phyloP scores from a whole-genome alignment of 1,284 basidiomycete genomes.

The Cerrena zonata region DNA sequence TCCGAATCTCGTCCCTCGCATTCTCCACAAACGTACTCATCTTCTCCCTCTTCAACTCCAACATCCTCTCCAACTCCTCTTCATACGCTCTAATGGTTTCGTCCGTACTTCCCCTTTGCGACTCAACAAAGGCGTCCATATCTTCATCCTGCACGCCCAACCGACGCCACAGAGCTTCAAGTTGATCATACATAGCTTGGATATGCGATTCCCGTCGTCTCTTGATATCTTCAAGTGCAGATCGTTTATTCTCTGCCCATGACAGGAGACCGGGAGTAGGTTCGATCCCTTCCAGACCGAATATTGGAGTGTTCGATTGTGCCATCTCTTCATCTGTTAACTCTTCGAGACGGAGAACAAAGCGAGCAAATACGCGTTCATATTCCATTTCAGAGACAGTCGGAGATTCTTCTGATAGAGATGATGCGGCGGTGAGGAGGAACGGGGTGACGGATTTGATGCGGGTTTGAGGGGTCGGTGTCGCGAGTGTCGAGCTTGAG shows the following conservation, averaged over 20 bases:
- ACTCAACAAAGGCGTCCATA: slow-evolving; percentile 80
- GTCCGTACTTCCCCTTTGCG: slow-evolving; percentile 72
- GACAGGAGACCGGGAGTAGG: slow-evolving; percentile 58
- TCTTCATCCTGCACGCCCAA: slow-evolving; percentile 67
- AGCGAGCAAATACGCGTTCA: slow-evolving; percentile 56
- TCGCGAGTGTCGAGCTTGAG: slow-evolving; percentile 17
- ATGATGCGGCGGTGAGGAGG: slow-evolving; percentile 18
- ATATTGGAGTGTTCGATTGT: slow-evolving; percentile 37
- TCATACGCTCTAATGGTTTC: slow-evolving; percentile 76
- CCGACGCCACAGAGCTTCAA: slow-evolving; percentile 76
- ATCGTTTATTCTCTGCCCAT: slow-evolving; percentile 56
- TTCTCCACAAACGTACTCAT: slow-evolving; percentile 83
- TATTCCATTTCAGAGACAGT: slow-evolving; percentile 38
- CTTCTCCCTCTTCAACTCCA: slow-evolving; percentile 80
- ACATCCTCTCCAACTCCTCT: slow-evolving; percentile 84
- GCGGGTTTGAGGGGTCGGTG: slow-evolving; percentile 28
- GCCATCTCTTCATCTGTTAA: slow-evolving; percentile 44
- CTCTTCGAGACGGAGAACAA: slow-evolving; percentile 58
- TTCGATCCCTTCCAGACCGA: slow-evolving; percentile 55
- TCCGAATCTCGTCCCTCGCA: slow-evolving; percentile 76
- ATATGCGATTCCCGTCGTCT: slow-evolving; percentile 67
- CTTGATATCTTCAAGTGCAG: slow-evolving; percentile 65
- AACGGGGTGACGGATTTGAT: slow-evolving; percentile 21
- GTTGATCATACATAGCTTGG: slow-evolving; percentile 80
- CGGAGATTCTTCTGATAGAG: slow-evolving; percentile 19